Conservation (phyloP, 768 basidiomycete genomes). For the Lactarius akahatsu region DNA sequence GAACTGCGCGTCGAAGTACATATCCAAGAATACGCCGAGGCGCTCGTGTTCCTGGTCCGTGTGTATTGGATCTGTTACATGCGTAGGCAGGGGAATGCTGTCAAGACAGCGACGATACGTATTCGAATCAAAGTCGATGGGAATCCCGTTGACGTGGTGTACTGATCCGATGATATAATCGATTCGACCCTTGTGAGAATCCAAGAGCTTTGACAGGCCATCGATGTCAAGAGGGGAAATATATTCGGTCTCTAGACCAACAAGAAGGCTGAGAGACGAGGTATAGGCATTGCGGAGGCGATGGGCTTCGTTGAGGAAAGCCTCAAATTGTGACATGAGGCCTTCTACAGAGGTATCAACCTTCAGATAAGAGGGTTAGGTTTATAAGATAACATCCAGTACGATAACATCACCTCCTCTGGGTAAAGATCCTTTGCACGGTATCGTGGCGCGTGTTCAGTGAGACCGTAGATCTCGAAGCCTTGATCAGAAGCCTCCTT, state of each 20-base stretch:
- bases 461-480: constrained; percentile 82
- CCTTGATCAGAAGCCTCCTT: constrained; percentile 72
- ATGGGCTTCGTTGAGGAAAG: constrained; percentile 77
- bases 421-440: constrained; percentile 82
- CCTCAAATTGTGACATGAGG: constrained; percentile 64
- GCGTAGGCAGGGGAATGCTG: constrained; percentile 36
- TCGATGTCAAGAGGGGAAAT: constrained; percentile 70
- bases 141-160: constrained; percentile 84
- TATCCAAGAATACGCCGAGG: constrained; percentile 51
- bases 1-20: constrained; percentile 88
- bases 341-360: constrained; percentile 49
- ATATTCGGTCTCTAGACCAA: constrained; percentile 92
- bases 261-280: constrained; percentile 67
- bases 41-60: constrained; percentile 31
- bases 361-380: constrained; percentile 41
- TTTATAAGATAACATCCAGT: constrained; percentile 2
- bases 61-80: constrained; percentile 33
- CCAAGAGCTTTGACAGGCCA: constrained; percentile 53
- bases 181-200: constrained; percentile 49
- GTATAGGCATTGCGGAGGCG: constrained; percentile 66
- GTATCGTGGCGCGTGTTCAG: constrained; percentile 93
- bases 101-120: constrained; percentile 66
- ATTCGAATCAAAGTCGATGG: constrained; percentile 86
- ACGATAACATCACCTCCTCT: constrained; percentile 70
- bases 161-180: constrained; percentile 92